Percentiles rank a stretch among this genome's conserved stretches.
Evolutionary conservation across 176 grass and related monocot genomes (phyloP).

Genomic region (Bromus sterilis): DNA sequence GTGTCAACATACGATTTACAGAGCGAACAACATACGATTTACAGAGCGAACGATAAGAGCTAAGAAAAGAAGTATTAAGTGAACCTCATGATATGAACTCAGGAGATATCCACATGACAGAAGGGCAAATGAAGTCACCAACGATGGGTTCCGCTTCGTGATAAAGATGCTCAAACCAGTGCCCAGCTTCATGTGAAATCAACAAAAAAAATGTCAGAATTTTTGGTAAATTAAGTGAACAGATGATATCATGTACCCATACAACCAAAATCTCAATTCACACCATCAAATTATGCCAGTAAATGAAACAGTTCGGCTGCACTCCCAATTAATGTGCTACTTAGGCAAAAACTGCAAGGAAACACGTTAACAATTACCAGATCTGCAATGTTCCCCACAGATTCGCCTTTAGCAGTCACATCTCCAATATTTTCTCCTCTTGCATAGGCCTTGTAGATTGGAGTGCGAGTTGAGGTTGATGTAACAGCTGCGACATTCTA

Average conservation of each 20-base stretch:
- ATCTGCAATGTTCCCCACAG: conserved; percentile 90
- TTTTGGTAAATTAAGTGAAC: not conserved
- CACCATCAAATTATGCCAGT: not conserved
- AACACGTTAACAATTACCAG: conserved; percentile 59
- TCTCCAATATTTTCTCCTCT: conserved; percentile 99
- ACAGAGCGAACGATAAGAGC: not conserved
- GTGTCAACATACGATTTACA: conserved; percentile 11
- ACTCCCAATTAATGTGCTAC: not conserved
- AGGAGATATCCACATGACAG: conserved; percentile 90
- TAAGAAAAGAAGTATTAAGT: conserved; percentile 4
- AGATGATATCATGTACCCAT: not conserved
- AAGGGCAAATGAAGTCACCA: conserved; percentile 81
- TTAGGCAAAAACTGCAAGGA: not conserved
- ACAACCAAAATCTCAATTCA: not conserved
- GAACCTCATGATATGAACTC: conserved; percentile 98
- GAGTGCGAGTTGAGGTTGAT: conserved; percentile 92
- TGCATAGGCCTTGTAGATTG: conserved; percentile 98
- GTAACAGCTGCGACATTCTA: conserved; percentile 95
- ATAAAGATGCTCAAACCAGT: conserved; percentile 95
- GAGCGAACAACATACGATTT: not conserved
- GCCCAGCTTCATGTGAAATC: conserved; percentile 61
- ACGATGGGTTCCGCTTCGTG: conserved; percentile 83
- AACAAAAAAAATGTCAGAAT: conserved; percentile 21
- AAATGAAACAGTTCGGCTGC: not conserved
- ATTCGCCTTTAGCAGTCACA: conserved; percentile 99